Evolutionary conservation across 2,329 filamentous ascomycete genomes (phyloP).

Genomic region (Trichoderma harzianum): DNA sequence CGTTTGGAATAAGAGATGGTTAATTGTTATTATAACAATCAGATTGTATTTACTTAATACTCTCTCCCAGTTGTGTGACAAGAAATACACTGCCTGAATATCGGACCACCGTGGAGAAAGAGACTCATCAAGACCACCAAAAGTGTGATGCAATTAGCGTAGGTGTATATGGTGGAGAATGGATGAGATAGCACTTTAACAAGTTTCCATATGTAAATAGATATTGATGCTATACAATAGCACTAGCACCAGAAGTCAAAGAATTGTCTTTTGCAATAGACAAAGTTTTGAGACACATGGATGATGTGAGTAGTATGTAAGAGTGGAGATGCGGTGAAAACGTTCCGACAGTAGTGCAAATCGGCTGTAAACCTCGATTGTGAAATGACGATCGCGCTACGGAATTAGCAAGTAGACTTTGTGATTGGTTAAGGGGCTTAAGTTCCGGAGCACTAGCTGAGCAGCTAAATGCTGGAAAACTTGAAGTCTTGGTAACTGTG

Average conservation of each 20-base stretch:
- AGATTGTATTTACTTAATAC: background rate
- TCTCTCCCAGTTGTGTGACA: background rate
- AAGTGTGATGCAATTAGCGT: too few relatives aligned
- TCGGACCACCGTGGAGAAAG: slow-evolving; percentile 60
- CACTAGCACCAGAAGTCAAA: background rate
- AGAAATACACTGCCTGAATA: background rate
- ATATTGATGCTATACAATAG: background rate
- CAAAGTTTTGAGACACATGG: background rate
- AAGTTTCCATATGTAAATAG: background rate
- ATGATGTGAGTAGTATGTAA: background rate
- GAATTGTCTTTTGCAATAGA: background rate
- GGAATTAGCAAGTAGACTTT: background rate
- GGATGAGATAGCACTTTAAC: too few relatives aligned
- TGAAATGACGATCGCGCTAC: background rate
- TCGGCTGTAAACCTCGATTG: background rate
- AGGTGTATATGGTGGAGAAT: too few relatives aligned
- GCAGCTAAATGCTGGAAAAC: background rate
- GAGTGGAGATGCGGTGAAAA: background rate
- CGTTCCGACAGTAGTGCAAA: background rate
- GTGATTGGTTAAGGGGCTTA: background rate
- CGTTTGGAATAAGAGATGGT: background rate
- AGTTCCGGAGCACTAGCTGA: background rate
- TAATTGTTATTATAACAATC: background rate
- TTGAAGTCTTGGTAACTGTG: background rate
- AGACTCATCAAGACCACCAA: slow-evolving; percentile 69